phyloP scores from a whole-genome alignment of 768 basidiomycete species.

The Boletellus emodensis region DNA sequence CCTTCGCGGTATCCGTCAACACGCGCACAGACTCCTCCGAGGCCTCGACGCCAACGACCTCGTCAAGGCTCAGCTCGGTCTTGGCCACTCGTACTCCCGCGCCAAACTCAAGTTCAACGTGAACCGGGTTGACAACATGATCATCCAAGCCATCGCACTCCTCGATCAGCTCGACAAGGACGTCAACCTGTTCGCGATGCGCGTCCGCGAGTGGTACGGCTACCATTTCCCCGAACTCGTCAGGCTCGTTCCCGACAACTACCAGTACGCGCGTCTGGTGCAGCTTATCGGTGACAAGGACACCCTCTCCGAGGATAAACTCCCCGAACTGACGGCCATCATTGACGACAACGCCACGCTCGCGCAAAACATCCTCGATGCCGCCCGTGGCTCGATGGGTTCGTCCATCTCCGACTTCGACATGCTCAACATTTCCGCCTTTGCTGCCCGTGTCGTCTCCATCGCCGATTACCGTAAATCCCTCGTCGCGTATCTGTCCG shows the following conservation, averaged over 20 bases:
- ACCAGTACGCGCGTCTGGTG: slow-evolving; percentile 83
- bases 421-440: slow-evolving; percentile 91
- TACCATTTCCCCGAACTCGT: slow-evolving; percentile 98
- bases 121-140: slow-evolving; percentile 97
- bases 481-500: slow-evolving; percentile 78
- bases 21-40: slow-evolving; percentile 85
- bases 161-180: slow-evolving; percentile 99
- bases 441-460: slow-evolving; percentile 86
- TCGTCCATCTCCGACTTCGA: slow-evolving; percentile 87
- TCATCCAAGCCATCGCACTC: slow-evolving; percentile 97
- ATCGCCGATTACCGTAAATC: slow-evolving; percentile 93
- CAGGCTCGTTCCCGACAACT: slow-evolving; percentile 89
- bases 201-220: slow-evolving; percentile 97
- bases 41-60: slow-evolving; percentile 87
- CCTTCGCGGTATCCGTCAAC: slow-evolving; percentile 88
- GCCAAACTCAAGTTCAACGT: slow-evolving; percentile 98
- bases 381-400: slow-evolving; percentile 92
- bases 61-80: slow-evolving; percentile 88
- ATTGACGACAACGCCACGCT: slow-evolving; percentile 80
- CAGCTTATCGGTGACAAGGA: slow-evolving; percentile 92
- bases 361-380: slow-evolving; percentile 93
- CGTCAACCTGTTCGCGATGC: slow-evolving; percentile 98
- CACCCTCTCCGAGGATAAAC: slow-evolving; percentile 68
- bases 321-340: slow-evolving; percentile 72
- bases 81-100: slow-evolving; percentile 96